A percentile compares a stretch with the other conserved stretches of the same genome.
phyloP scores from a whole-genome alignment of 768 basidiomycete genomes.

The Phaeolepiota aurea region DNA sequence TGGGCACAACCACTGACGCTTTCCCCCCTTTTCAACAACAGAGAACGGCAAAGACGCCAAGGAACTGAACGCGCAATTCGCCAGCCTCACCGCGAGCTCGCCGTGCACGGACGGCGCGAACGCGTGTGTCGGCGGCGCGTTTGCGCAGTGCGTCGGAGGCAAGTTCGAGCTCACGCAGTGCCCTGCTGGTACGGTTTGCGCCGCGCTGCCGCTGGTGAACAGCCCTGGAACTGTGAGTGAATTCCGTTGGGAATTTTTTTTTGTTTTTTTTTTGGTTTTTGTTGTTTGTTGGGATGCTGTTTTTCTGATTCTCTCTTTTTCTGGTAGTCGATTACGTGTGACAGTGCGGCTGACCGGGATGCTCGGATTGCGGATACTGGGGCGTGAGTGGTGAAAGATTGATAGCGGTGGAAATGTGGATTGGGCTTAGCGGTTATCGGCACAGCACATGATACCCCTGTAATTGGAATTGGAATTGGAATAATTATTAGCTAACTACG shows the following conservation, averaged over 20 bases:
- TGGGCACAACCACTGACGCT: too few species aligned
- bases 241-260: too few species aligned
- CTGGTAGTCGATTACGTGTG: neutral
- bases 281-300: too few species aligned
- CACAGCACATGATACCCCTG: too few species aligned
- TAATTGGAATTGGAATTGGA: too few species aligned
- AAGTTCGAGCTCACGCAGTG: constrained; percentile 18
- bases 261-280: too few species aligned
- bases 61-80: constrained; percentile 18
- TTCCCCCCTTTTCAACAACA: too few species aligned
- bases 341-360: neutral
- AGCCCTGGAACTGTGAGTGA: constrained; percentile 15
- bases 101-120: constrained; percentile 14
- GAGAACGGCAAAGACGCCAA: too few species aligned
- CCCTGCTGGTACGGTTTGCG: constrained; percentile 18
- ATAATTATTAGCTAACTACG: neutral
- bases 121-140: constrained; percentile 12
- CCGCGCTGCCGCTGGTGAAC: constrained; percentile 20
- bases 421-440: too few species aligned
- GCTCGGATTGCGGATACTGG: neutral
- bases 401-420: neutral
- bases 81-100: constrained; percentile 13
- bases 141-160: constrained; percentile 16
- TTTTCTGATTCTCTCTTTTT: too few species aligned
- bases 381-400: neutral